phyloP scores from a whole-genome alignment of 2,329 filamentous ascomycete genomes.

The Diatrype stigma region DNA sequence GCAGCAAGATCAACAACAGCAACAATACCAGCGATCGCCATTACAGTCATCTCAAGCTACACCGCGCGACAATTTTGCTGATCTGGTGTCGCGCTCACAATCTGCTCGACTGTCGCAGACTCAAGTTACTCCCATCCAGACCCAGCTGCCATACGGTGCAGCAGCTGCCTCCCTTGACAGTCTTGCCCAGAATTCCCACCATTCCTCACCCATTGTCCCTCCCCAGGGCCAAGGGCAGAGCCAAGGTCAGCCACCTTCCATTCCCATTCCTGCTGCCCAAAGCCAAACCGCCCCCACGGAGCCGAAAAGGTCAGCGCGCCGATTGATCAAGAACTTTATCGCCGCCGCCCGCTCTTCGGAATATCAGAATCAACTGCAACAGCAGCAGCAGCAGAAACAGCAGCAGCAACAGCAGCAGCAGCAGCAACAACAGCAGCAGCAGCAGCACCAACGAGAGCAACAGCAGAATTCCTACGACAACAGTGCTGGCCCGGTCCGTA shows the following conservation, averaged over 20 bases:
- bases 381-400: slow-evolving; percentile 27
- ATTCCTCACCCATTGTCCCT: slow-evolving; percentile 18
- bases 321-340: slow-evolving; percentile 52
- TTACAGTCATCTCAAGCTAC: slow-evolving; percentile 24
- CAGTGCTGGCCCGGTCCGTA: slow-evolving; percentile 44
- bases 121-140: slow-evolving; percentile 29
- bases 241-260: slow-evolving; percentile 21
- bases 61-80: slow-evolving; percentile 40
- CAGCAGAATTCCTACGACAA: slow-evolving; percentile 45
- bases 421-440: slow-evolving; percentile 19
- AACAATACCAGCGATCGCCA: slow-evolving; percentile 16
- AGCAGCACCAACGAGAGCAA: too few relatives aligned
- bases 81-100: slow-evolving; percentile 47
- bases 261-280: slow-evolving; percentile 7
- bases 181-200: slow-evolving; percentile 28
- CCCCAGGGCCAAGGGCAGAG: slow-evolving; percentile 6
- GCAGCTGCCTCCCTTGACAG: slow-evolving; percentile 40
- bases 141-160: slow-evolving; percentile 30
- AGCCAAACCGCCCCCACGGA: slow-evolving; percentile 31
- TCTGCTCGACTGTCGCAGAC: slow-evolving; percentile 43
- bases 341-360: slow-evolving; percentile 35
- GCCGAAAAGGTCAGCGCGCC: slow-evolving; percentile 46
- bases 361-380: slow-evolving; percentile 20
- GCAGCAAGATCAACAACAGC: slow-evolving; percentile 24
- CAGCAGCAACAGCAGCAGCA: slow-evolving; percentile 21